Base-by-base conservation (phyloP, 176 grass and related monocot species). In the Lolium multiflorum region DNA sequence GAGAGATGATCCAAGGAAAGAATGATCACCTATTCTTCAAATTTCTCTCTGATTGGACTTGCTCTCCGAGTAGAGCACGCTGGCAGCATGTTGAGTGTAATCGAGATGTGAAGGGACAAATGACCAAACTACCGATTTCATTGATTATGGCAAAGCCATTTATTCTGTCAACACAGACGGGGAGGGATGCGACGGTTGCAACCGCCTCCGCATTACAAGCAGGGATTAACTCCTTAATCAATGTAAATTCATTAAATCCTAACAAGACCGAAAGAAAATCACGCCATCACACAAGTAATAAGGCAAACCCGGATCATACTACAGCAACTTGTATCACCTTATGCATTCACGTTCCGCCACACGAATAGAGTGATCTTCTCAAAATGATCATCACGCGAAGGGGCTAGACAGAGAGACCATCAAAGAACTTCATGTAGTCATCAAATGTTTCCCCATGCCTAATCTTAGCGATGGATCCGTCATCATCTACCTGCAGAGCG, bases 401-500 rank as follows among this genome's bases (percentile, higher is more conserved):
- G 15, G 4, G 0, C 69, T 88, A 91, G 48, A 77, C 70, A 84
- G 81, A 89, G 14, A 98, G 82, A 48, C 94, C 94, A 78, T 96
- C 94, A 43, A 98, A 98, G 76, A 94, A 96, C 93, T 87, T 96
- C 76, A 96, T 41, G 76, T 86, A 94, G 74, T 98, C 96, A 14
- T 94, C 91, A 76, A 98, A 78, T 59, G 90, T 92, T 84, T 98
- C 96, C 17, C 81, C 96, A 15, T 92, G 93, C 65, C 97, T 94
- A 60, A 96, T 98, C 81, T 96, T 98, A 59, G 88, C 55, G 0
- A 98, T 82, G 14, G 88, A 92, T 8, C 92, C 94, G 43, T 85
- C 84, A 24, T 89, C 84, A 49, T 93, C 92, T 17, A 95, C 91
- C 93, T 95, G 78, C 39, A 65, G 59, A 71, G 14, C 37, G 41